Conservation (phyloP, 225 moss, liverwort and hornwort species). For the Pleurozium schreberi region DNA sequence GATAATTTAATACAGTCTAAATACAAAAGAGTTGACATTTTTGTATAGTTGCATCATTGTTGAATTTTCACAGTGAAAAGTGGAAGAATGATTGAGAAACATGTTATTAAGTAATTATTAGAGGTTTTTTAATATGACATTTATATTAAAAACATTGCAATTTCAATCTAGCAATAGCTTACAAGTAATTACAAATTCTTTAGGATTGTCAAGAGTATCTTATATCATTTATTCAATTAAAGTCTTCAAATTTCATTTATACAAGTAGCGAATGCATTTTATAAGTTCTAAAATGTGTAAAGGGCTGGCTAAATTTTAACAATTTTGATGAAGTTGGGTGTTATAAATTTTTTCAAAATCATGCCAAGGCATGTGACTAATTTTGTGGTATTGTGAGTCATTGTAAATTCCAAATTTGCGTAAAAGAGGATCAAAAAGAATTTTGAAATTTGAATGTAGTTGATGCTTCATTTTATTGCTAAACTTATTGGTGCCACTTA, state of each 20-base stretch:
- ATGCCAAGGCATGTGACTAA: not conserved
- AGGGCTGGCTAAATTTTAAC: not conserved
- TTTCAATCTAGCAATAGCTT: not conserved
- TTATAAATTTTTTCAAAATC: not conserved
- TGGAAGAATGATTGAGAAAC: not conserved
- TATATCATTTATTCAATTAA: not conserved
- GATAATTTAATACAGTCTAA: not conserved
- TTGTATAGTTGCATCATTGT: not conserved
- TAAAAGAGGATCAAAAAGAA: not conserved
- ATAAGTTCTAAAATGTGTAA: not conserved
- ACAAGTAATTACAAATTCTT: not conserved
- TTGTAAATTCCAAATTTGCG: not conserved
- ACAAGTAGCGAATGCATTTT: not conserved
- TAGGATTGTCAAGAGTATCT: not conserved
- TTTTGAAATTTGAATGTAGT: not conserved
- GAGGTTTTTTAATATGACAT: not conserved
- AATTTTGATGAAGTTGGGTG: not conserved
- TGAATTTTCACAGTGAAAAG: not conserved
- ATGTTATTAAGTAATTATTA: not conserved
- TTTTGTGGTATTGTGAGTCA: not conserved
- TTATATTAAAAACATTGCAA: not conserved
- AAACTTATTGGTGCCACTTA: not conserved
- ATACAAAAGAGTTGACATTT: not conserved
- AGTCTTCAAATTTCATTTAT: not conserved
- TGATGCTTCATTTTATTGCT: not conserved